These are phyloP conservation scores for Dictyostelium intermedium DNA, from an alignment of 78 protist genomes.

Conservation along the genomic window DNA sequence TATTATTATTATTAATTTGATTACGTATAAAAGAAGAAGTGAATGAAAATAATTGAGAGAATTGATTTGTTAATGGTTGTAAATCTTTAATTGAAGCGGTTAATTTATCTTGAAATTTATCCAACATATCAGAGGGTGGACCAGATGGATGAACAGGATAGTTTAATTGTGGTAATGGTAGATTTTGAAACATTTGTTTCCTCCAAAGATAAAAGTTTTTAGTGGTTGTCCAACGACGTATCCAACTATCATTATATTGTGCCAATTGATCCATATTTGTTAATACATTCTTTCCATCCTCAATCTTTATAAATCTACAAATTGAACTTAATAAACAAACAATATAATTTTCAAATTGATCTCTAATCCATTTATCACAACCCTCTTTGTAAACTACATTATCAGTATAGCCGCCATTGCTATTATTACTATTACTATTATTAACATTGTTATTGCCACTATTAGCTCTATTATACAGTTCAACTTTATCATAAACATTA, in stretches of 20 bases:
- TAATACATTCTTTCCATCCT: constrained; percentile 30
- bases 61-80: constrained; percentile 11
- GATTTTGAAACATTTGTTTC: constrained; percentile 1
- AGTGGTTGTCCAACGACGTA: constrained; percentile 21
- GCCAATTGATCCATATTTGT: constrained; percentile 9
- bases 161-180: constrained; percentile 21
- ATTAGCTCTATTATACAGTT: neutral
- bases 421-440: neutral
- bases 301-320: neutral
- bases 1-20: neutral
- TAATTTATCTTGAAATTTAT: constrained; percentile 54
- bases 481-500: constrained; percentile 22
- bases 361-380: constrained; percentile 52
- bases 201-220: constrained; percentile 47
- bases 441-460: neutral
- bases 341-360: constrained; percentile 42
- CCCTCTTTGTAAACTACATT: neutral
- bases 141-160: constrained; percentile 74
- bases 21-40: constrained; percentile 12
- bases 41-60: constrained; percentile 13
- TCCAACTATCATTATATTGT: constrained; percentile 32
- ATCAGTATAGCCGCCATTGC: neutral
- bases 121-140: constrained; percentile 48
- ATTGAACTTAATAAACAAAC: constrained; percentile 12
- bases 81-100: constrained; percentile 26